Evolutionary conservation across 2,329 filamentous ascomycete genomes (phyloP).

Genomic region (Hymenoscyphus fructigenus): DNA sequence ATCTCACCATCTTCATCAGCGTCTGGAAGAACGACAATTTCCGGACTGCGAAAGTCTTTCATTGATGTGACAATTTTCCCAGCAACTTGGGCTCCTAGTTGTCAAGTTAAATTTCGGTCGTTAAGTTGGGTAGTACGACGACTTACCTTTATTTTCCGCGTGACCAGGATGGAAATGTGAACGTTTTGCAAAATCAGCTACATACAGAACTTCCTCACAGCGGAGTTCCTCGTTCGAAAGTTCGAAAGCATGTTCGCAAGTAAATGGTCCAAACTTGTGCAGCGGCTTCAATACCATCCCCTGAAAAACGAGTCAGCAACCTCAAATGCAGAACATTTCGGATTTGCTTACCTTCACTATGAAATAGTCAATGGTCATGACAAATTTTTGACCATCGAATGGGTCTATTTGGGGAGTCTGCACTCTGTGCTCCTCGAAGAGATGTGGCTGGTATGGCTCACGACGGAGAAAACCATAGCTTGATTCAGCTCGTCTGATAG

Average conservation of each 20-base stretch:
- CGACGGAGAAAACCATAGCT: constrained; percentile 13
- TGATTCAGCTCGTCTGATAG: background rate
- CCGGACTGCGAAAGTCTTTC: background rate
- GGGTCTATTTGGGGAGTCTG: background rate
- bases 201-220: constrained; percentile 15
- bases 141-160: constrained; percentile 4
- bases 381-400: constrained; percentile 10
- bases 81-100: background rate
- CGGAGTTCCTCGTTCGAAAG: background rate
- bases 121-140: background rate
- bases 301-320: background rate
- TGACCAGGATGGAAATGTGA: constrained; percentile 10
- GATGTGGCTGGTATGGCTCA: background rate
- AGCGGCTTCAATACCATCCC: background rate
- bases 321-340: background rate
- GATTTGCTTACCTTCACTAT: constrained; percentile 10
- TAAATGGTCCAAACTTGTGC: background rate
- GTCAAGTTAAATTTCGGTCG: background rate
- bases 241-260: constrained; percentile 5
- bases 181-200: constrained; percentile 9
- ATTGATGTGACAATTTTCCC: background rate
- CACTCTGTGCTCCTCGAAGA: background rate
- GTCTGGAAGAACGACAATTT: background rate
- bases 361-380: constrained; percentile 15
- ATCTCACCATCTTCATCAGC: background rate